A percentile compares a stretch with the other conserved stretches of the same genome.
phyloP scores from a whole-genome alignment of 805 yeast genomes.

The Yamadazyma ubonensis region DNA sequence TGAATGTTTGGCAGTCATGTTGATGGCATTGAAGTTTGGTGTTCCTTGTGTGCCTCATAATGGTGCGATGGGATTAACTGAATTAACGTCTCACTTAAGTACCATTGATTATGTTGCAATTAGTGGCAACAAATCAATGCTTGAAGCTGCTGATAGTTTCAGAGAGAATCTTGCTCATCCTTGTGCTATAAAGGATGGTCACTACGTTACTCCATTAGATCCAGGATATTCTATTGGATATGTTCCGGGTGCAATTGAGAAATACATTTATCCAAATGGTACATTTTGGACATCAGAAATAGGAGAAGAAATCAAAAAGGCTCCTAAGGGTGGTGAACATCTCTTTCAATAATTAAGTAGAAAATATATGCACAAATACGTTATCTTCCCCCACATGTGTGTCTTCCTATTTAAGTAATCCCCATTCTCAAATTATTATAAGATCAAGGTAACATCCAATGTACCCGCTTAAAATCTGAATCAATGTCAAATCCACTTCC shows the following conservation, averaged over 20 bases:
- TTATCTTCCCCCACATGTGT: slow-evolving; percentile 1
- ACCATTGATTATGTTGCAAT: slow-evolving; percentile 17
- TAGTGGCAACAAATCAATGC: slow-evolving; percentile 17
- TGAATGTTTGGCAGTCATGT: slow-evolving; percentile 19
- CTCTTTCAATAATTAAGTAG: slow-evolving; percentile 1
- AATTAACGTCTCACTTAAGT: slow-evolving; percentile 16
- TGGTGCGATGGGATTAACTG: slow-evolving; percentile 19
- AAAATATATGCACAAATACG: no score
- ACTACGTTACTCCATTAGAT: slow-evolving; percentile 18
- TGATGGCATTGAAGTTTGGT: slow-evolving; percentile 17
- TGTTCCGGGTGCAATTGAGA: slow-evolving; percentile 16
- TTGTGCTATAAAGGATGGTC: slow-evolving; percentile 16
- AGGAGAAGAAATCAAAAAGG: slow-evolving; percentile 17
- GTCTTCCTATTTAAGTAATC: no score
- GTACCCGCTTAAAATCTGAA: no score
- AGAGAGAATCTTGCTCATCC: slow-evolving; percentile 17
- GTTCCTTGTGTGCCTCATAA: slow-evolving; percentile 19
- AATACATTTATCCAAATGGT: slow-evolving; percentile 16
- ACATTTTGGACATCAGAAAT: slow-evolving; percentile 19
- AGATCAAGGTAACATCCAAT: no score
- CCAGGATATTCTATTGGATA: slow-evolving; percentile 19
- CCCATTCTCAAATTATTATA: no score
- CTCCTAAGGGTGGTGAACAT: slow-evolving; percentile 17
- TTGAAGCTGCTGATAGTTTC: slow-evolving; percentile 19
- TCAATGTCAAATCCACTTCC: slow-evolving; percentile 5